Base-by-base conservation (phyloP, 2,329 filamentous ascomycete species). In the Graphiopsis chlorocephala region DNA sequence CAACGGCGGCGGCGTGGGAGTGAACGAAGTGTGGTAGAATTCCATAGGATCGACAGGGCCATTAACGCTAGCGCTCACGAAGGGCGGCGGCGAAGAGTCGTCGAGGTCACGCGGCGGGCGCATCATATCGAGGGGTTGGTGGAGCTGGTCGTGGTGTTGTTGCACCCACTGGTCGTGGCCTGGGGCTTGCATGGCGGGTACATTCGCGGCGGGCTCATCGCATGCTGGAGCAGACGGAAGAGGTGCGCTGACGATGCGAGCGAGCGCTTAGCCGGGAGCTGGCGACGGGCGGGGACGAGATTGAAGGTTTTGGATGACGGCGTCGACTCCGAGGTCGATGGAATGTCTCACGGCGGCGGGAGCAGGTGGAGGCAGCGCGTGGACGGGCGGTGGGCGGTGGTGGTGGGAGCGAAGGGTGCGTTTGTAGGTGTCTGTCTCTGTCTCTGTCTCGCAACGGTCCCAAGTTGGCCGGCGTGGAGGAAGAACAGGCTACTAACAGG, bases 41-140 rank as follows among this genome's bases (percentile, higher is more conserved):
- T 68, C 67, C 45, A 65, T 66, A 17, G 69, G 68, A 58, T 68
- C 68, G 60, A 66, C 56, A 47, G 64, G 65, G 26, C 66, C 68
- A 59, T 65, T 62, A 38, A 68, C 50, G 31, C 64, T 68, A 50
- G 68, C 65, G 48, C 61, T 52, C 65, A 68, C 64, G 53, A 57
- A 45, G 42, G 61, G 65, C 56, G 61, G 69, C 61, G 60, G 47
- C 31, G 60, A 62, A 47, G 29, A 8, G 29, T 61, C 42, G 42
- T 61, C 28, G 50, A 20, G 50, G 26, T n/a, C 50, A 29, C 50
- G 50, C 42, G 45, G 7, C 25, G 60, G 25, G 48, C 60, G 60
- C 60, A 62, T 55, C 48, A 55, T 53, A n/a, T 55, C 60, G 33
- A 55, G 25, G 48, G 63, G 66, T n/a, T 61, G 56, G 11, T 63